These are phyloP conservation scores for Malus asiatica DNA, from an alignment of 306 rosid genomes.

Conservation along the genomic window DNA sequence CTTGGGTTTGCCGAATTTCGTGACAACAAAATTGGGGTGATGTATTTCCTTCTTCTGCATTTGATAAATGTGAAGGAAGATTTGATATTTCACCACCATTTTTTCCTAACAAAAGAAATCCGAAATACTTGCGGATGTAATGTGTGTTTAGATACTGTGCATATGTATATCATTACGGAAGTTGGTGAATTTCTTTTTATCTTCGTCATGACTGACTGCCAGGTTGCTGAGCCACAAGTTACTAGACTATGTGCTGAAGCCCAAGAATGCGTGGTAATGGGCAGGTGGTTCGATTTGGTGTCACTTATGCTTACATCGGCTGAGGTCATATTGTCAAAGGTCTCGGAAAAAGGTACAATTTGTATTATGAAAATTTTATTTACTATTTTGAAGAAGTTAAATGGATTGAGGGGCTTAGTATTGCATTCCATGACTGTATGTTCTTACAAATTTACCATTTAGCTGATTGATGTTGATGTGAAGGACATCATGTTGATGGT, in stretches of 20 bases:
- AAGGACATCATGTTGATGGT: not conserved
- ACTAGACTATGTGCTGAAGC: constrained; percentile 72
- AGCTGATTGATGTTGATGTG: not conserved
- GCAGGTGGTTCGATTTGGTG: constrained; percentile 81
- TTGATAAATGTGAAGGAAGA: not conserved
- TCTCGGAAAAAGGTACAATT: constrained; percentile 76
- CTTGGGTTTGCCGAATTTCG: not conserved
- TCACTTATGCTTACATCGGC: constrained; percentile 81
- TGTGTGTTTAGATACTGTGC: not conserved
- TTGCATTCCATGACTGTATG: not conserved
- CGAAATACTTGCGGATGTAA: not conserved
- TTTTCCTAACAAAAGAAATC: not conserved
- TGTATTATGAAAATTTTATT: not conserved
- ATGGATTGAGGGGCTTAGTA: not conserved
- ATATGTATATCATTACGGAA: not conserved
- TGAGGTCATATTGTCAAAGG: constrained; percentile 80
- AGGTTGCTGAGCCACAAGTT: constrained; percentile 87
- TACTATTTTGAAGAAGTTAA: not conserved
- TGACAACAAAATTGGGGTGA: not conserved
- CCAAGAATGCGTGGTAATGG: constrained; percentile 52
- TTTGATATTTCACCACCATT: not conserved
- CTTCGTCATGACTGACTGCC: constrained; percentile 11
- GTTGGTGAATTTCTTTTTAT: not conserved
- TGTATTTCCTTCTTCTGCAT: not conserved
- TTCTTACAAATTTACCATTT: not conserved